phyloP scores from a whole-genome alignment of 139 green algal species.

The Desmodesmus armatus region DNA sequence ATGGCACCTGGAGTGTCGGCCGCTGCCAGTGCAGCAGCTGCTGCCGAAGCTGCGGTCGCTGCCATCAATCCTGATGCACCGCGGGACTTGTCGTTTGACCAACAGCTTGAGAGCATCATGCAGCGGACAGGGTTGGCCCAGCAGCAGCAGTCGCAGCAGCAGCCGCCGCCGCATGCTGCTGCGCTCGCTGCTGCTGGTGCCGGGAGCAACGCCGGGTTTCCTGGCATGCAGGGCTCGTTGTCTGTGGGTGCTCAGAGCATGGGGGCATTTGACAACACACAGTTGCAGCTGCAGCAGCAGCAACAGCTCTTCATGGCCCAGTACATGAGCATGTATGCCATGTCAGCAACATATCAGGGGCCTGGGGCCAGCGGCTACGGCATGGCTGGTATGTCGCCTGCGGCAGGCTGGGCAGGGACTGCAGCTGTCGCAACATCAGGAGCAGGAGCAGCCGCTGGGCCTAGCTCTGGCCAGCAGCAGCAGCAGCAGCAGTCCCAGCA shows the following conservation, averaged over 20 bases:
- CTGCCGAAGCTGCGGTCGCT: neutral
- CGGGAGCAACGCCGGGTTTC: neutral
- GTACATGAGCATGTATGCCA: neutral
- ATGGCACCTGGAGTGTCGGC: neutral
- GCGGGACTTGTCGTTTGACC: no score
- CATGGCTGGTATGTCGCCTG: no score
- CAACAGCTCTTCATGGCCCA: neutral
- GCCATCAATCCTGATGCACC: no score
- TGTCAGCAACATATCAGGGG: neutral
- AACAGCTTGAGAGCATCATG: no score
- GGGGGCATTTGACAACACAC: neutral
- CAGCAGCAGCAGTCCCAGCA: conserved; percentile 30
- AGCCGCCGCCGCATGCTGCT: conserved; percentile 14
- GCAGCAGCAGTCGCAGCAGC: conserved; percentile 6
- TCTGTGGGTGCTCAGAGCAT: no score
- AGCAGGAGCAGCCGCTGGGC: conserved; percentile 17
- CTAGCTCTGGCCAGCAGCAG: neutral
- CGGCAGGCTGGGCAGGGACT: neutral
- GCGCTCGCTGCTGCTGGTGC: neutral
- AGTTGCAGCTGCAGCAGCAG: conserved; percentile 9
- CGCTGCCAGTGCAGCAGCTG: neutral
- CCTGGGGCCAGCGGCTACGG: no score
- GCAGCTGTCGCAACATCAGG: conserved; percentile 15
- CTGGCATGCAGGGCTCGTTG: no score
- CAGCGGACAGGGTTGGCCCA: neutral